Evolutionary conservation across 495 filamentous ascomycete species (phyloP), one percentile per base, ranked within the genome.

Genomic region (Aspergillus taichungensis): DNA sequence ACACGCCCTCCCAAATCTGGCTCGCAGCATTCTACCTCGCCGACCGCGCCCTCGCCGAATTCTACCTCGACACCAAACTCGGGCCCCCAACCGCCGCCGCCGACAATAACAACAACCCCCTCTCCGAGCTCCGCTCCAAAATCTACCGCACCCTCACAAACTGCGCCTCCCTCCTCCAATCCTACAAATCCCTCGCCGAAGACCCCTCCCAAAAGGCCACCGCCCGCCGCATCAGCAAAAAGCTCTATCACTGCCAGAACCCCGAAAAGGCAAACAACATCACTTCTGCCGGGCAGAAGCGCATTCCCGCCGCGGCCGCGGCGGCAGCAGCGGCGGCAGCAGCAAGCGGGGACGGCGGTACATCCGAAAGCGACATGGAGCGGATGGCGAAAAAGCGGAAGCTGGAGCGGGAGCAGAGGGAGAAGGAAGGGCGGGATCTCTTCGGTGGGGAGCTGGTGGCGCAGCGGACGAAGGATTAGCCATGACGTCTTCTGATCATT

Each of bases 1-100:
- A 87, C 66, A 94, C 94, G 3, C 94, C 92, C 0, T 83, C 85
- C 10, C 92, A 98, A 62, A 92, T 96, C 59, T 89, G 87, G 82
- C 73, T 95, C 13, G 80, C 87, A 0, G 80, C 89, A 0, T 67
- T 96, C 27, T 68, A 80, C 10, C 67, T 90, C 43, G 84, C 80
- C 0, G 92, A 98, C 56, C 67, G 71, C 32, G 82, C 78, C 5
- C 68, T 96, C 10, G 76, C 80, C 1, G 67, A 78, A 51, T 82
- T 83, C 50, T 84, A 94, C 57, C 74, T 97, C 9, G 69, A 76
- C 34, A 72, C 79, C 3, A 94, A 92, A 54, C 75, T 94, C 35
- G 68, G 67, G 29, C 58, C 53, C 0, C 54, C 60, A n/a, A 41
- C 54, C 38, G 40, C 42, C 0, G 38, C n/a, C n/a, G 45, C 13